phyloP scores from a whole-genome alignment of 176 grass and related monocot genomes.

The Ensete glaucum region DNA sequence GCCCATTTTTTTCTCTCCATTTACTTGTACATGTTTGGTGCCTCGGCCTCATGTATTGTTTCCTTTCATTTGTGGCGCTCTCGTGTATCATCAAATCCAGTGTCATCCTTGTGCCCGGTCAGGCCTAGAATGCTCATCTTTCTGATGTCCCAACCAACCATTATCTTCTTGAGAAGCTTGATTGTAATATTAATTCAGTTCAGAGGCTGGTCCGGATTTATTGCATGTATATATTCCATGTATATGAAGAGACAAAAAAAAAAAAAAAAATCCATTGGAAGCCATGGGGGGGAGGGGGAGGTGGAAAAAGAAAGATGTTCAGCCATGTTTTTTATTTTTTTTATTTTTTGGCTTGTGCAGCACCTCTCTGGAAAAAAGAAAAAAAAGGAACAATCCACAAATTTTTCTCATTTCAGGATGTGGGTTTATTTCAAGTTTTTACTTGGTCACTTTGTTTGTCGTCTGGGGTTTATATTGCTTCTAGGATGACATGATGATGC shows the following conservation, averaged over 20 bases:
- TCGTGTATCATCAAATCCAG: neutral
- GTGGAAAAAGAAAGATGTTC: neutral
- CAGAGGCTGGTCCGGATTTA: neutral
- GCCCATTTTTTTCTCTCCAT: neutral
- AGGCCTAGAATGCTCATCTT: neutral
- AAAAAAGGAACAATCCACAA: neutral
- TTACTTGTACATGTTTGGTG: neutral
- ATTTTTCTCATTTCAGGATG: neutral
- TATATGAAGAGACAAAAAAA: too few species aligned
- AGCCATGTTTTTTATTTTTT: neutral
- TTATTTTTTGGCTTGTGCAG: neutral
- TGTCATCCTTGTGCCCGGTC: neutral
- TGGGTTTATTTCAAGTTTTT: too few species aligned
- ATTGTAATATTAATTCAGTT: neutral
- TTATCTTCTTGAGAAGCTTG: neutral
- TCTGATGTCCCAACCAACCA: neutral
- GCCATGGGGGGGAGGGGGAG: neutral
- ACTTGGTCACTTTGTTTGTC: too few species aligned
- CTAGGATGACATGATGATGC: too few species aligned
- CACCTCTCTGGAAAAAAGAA: slow-evolving; percentile 5
- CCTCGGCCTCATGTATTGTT: neutral
- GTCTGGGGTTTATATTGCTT: too few species aligned
- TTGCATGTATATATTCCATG: slow-evolving; percentile 2
- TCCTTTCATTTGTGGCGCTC: slow-evolving; percentile 1
- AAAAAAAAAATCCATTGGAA: neutral